Percentiles rank a stretch among this genome's conserved stretches.
Evolutionary conservation across 2,329 filamentous ascomycete species (phyloP).

Genomic region (Colletotrichum liaoningense): DNA sequence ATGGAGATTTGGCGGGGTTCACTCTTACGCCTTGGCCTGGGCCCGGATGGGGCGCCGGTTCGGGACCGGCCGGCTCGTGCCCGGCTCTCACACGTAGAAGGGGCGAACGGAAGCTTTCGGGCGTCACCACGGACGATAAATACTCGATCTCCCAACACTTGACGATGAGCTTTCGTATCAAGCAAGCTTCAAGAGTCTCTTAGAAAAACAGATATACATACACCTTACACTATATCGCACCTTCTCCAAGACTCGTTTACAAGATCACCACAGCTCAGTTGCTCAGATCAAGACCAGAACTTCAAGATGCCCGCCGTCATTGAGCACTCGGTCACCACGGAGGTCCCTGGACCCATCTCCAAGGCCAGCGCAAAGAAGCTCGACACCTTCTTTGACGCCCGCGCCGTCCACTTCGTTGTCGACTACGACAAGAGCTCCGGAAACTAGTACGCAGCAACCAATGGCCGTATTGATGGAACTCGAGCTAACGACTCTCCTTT

Average conservation of each 20-base stretch:
- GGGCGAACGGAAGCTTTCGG: conserved; percentile 13
- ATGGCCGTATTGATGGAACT: not conserved
- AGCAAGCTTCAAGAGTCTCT: not conserved
- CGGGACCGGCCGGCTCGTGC: conserved; percentile 28
- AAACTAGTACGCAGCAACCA: conserved; percentile 53
- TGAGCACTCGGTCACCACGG: conserved; percentile 48
- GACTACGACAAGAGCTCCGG: conserved; percentile 64
- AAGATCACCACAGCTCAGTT: not conserved
- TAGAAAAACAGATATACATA: not conserved
- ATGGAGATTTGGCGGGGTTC: conserved; percentile 21
- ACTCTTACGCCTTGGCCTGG: not conserved
- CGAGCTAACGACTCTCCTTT: not conserved
- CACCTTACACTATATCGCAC: not conserved
- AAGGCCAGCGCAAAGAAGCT: conserved; percentile 54
- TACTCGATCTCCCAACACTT: conserved; percentile 6
- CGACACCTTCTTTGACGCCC: conserved; percentile 61
- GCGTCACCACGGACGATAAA: conserved; percentile 16
- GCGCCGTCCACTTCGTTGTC: conserved; percentile 63
- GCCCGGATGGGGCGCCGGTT: conserved; percentile 32
- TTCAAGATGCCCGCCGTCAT: conserved; percentile 46
- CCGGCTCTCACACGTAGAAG: conserved; percentile 16
- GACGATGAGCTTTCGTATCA: not conserved
- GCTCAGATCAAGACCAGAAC: not conserved
- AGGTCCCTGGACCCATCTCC: conserved; percentile 53
- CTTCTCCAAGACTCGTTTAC: not conserved